phyloP scores from a whole-genome alignment of 73 alveolate species.

The Paramecium bursaria region DNA sequence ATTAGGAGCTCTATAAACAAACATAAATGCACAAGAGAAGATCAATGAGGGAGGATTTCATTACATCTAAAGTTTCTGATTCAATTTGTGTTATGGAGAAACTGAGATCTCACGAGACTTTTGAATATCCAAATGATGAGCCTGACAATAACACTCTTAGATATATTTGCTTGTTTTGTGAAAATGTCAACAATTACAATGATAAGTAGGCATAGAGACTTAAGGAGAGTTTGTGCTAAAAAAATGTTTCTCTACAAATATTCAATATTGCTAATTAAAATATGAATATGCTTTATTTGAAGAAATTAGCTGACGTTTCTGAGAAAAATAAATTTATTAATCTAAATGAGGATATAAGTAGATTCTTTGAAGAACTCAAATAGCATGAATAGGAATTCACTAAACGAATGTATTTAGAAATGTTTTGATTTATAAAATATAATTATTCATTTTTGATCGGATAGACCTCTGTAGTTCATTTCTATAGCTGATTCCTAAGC shows the following conservation, averaged over 20 bases:
- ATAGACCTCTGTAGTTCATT: too few relatives aligned
- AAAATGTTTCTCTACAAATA: conserved; percentile 12
- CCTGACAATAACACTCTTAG: not conserved
- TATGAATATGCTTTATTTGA: conserved; percentile 62
- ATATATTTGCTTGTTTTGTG: conserved; percentile 38
- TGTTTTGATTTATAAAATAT: too few relatives aligned
- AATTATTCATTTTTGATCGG: too few relatives aligned
- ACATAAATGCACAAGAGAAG: too few relatives aligned
- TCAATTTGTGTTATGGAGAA: too few relatives aligned
- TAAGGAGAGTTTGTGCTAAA: not conserved
- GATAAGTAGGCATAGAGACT: not conserved
- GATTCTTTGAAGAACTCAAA: conserved; percentile 22
- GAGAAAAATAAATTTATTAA: conserved; percentile 22
- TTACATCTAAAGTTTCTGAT: too few relatives aligned
- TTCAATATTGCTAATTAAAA: conserved; percentile 52
- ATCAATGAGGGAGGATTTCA: too few relatives aligned
- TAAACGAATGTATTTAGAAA: conserved; percentile 47
- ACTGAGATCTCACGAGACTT: too few relatives aligned
- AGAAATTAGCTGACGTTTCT: conserved; percentile 34
- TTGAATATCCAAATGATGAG: conserved; percentile 37
- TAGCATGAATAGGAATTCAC: conserved; percentile 30
- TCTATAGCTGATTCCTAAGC: too few relatives aligned
- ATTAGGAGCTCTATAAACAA: too few relatives aligned
- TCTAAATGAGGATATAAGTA: not conserved
- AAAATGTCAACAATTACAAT: conserved; percentile 34